Evolutionary conservation across 176 grass and related monocot genomes (phyloP).

Genomic region (Musa acuminata): DNA sequence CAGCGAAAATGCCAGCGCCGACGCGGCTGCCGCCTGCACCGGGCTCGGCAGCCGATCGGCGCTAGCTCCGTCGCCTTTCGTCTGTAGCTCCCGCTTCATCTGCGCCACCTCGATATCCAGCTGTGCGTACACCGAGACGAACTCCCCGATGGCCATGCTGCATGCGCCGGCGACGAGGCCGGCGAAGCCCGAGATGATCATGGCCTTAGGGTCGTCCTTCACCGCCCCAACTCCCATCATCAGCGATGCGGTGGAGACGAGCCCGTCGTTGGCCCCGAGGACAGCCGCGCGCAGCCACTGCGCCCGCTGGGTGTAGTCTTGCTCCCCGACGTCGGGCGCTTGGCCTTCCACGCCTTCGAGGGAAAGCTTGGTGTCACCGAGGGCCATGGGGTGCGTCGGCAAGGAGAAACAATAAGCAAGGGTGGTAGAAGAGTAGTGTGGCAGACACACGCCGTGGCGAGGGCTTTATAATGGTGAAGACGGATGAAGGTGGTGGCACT

Average conservation of each 20-base stretch:
- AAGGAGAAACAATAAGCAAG: not conserved
- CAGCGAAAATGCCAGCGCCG: constrained; percentile 44
- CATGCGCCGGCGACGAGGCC: constrained; percentile 56
- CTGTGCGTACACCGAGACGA: constrained; percentile 73
- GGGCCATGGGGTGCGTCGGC: constrained; percentile 6
- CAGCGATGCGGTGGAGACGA: constrained; percentile 59
- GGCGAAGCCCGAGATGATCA: constrained; percentile 62
- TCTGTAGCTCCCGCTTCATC: constrained; percentile 25
- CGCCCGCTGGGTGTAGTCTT: constrained; percentile 28
- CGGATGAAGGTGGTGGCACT: not conserved
- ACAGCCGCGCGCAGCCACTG: constrained; percentile 69
- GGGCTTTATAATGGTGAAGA: constrained; percentile 32
- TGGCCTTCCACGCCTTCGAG: not conserved
- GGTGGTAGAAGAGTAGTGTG: constrained; percentile 24
- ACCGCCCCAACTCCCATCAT: constrained; percentile 74
- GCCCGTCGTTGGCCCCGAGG: constrained; percentile 63
- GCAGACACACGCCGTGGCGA: constrained; percentile 35
- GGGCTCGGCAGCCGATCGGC: constrained; percentile 34
- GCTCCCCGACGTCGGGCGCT: not conserved
- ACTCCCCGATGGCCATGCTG: constrained; percentile 82
- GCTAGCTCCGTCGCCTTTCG: constrained; percentile 16
- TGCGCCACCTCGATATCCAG: constrained; percentile 54
- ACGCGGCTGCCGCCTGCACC: constrained; percentile 38
- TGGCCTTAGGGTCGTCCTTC: constrained; percentile 35
- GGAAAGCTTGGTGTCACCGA: constrained; percentile 6